Base-by-base conservation (phyloP, 1,139 yeast genomes). In the Nadsonia starkeyi-henricii region DNA sequence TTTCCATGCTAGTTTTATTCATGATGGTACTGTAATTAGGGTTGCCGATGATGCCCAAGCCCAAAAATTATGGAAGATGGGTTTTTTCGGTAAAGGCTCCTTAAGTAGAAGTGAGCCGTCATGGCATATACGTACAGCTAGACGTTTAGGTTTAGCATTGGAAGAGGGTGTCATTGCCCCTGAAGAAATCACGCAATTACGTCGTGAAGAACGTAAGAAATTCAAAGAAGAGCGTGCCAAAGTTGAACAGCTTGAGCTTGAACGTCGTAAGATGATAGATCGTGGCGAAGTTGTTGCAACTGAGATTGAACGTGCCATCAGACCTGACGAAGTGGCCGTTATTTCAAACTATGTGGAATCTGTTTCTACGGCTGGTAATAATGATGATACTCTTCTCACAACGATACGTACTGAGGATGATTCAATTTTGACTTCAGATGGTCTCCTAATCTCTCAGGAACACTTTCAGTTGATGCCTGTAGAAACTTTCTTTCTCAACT, bases 11-110 rank as follows among this genome's bases (percentile, higher is more conserved):
- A 43, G 42, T 8, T 42, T 55, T 8, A 47, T 52, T 20, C 19
- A 50, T 49, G 21, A 47, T 50, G 69, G 68, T 13, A 55, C 65
- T 1, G 78, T 79, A 45, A 64, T 65, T n/a, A 54, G 52, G 28
- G 65, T 69, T 7, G 56, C 57, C 2, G 72, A 74, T 49, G 56
- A 59, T 0, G 78, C 73, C 42, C 81, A 81, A 77, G 58, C 17
- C 12, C 39, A 61, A n/a, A 63, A 64, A 30, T 67, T 91, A 8
- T 91, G 98, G 97, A 66, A 73, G 30, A 75, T 75, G 58, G 99
- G 99, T 0, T 91, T 88, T 61, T 93, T 86, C 60, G 99, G 99
- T 9, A 91, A 91, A 58, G 99, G 98, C 2, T 74, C 77, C 3
- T 68, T 88, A 47, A 84, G 95, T 37, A 71, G 99, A 55, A 83